Base-by-base conservation (phyloP, 495 filamentous ascomycete species). In the Penicillium macrosclerotiorum region DNA sequence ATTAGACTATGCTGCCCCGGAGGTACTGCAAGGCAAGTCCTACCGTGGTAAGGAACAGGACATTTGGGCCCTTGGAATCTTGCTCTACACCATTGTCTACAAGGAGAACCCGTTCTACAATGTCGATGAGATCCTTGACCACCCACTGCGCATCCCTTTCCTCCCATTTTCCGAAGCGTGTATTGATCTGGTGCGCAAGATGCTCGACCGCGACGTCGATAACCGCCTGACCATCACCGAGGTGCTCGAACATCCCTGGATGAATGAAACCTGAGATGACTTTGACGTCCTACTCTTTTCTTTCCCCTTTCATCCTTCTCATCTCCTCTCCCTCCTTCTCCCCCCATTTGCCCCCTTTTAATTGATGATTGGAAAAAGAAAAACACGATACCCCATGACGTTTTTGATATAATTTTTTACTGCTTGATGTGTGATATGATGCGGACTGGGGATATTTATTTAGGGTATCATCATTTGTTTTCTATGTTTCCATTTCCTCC, bases 51-150 rank as follows among this genome's bases (percentile, higher is more conserved):
- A 91, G 66, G 91, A 95, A 63, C 94, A 98, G 72, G 93, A 98
- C 52, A 90, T 97, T 42, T 98, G 93, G 93, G 93, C 93, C 11
- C 79, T 97, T n/a, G 93, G 93, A 14, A 96, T 98, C 52, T 77
- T 97, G 6, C 82, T 98, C 23, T 98, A 98, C 73, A 98, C 93
- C 13, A 95, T 98, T 53, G 86, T 96, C 52, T 98, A 97, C 76
- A 97, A 97, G 65, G 93, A 98, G 71, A 98, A 98, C 59, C 93
- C 93, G 3, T 98, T 98, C 71, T 98, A 98, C 77, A 95, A 88
- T 64, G 91, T 98, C 57, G 94, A 98, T 63, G 93, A 98, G 70
- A 98, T 98, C 55, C 90, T 96, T 77, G 93, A 98, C 65, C 92
- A 92, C 49, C 93, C 96, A 47, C 73, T 97, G 45, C 79, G 93